Evolutionary conservation across 345 rosid genomes (phyloP), one percentile per base, ranked within the genome.

Genomic region (Gynandropsis gynandra): DNA sequence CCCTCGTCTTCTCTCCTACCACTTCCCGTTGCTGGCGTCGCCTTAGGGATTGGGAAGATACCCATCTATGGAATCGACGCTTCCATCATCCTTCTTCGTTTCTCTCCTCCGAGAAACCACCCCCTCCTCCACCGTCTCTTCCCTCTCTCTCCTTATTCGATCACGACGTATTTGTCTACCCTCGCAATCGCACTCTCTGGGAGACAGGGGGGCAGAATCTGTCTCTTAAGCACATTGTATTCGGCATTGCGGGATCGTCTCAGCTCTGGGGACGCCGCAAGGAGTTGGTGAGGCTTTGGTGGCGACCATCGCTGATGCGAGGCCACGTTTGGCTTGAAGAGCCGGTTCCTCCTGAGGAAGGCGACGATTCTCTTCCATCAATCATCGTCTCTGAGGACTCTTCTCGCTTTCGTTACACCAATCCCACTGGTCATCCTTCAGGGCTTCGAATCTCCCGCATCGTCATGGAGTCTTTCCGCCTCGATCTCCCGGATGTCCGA

Each of bases 251-350:
- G 0, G 89, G 92, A 58, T 90, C 70, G 20, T 77, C 95, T 9
- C 80, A 69, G 68, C 73, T 90, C 5, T 90, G 96, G 98, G 69
- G 74, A 49, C 76, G 67, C 1, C 78, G 98, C 10, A 82, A 79
- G 70, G 92, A 90, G 65, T 80, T 81, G 14, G 73, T 90, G 52
- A 67, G 88, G 69, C 76, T 90, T 6, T 90, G 96, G 98, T 90
- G 96, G 96, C 81, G 75, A 27, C 76, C 80, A 24, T 38, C 52
- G n/a, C 69, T 54, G 34, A 78, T 76, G 89, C 82, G 95, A 32
- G 96, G 98, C 21, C 76, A 83, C 20, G 82, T 86, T 5, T 90
- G 98, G 98, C 60, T 90, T 13, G 98, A 90, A 52, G 90, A 90
- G 65, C 55, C 42, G 42, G 73, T 77, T 36, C 44, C 69, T 15